Percentiles rank a stretch among this genome's conserved stretches.
Evolutionary conservation across 768 basidiomycete species (phyloP).

Genomic region (Mrakia blollopis): DNA sequence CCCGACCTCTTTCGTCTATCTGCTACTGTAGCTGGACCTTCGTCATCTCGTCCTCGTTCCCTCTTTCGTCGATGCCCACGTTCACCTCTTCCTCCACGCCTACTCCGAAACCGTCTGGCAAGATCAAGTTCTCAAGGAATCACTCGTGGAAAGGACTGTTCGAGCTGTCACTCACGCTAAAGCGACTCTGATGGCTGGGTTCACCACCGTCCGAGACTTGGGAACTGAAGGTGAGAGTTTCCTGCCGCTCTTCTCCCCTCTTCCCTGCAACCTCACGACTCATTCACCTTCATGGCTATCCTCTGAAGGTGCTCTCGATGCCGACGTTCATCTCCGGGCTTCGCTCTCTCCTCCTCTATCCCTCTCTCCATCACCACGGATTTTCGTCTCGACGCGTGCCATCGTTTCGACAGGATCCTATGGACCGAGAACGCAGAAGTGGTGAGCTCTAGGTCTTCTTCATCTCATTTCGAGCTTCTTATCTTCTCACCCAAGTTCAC

Average conservation of each 20-base stretch:
- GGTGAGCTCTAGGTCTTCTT: no score
- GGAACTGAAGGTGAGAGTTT: conserved; percentile 54
- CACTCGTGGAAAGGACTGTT: conserved; percentile 56
- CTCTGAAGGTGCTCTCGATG: conserved; percentile 59
- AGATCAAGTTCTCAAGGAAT: conserved; percentile 59
- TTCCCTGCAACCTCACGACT: not conserved
- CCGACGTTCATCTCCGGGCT: conserved; percentile 57
- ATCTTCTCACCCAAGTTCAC: no score
- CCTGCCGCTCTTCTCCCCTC: not conserved
- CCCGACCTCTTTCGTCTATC: no score
- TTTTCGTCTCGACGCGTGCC: conserved; percentile 58
- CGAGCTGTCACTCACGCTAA: conserved; percentile 59
- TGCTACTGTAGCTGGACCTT: conserved; percentile 47
- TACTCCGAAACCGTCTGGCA: conserved; percentile 60
- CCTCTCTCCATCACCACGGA: conserved; percentile 59
- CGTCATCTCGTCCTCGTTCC: conserved; percentile 53
- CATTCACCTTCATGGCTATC: not conserved
- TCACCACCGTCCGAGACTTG: conserved; percentile 61
- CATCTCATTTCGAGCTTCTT: not conserved
- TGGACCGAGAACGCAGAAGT: conserved; percentile 44
- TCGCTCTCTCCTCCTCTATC: conserved; percentile 52
- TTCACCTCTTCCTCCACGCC: conserved; percentile 59
- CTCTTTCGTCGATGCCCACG: conserved; percentile 58
- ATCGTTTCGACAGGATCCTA: conserved; percentile 61
- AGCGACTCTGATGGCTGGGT: conserved; percentile 58